Base-by-base conservation (phyloP, 352 stramenopile genomes). In the Pythium oligandrum region DNA sequence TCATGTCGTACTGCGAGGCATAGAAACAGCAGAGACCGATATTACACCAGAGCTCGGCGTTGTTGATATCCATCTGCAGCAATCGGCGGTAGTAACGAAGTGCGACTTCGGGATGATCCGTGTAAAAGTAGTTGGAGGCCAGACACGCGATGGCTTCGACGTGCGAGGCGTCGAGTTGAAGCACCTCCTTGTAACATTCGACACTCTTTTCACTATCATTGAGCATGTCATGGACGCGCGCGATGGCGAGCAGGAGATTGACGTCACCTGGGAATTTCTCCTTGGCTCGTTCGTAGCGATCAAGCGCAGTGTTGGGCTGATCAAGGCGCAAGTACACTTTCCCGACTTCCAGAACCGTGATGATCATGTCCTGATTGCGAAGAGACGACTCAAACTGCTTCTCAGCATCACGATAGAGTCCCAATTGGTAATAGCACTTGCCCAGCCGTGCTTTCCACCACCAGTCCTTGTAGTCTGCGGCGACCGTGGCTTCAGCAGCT, bases 281-380 rank as follows among this genome's bases (percentile, higher is more conserved):
- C 26, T 65, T 71, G 1, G 77, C 86, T 34, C 78, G 78, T 48
- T 81, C 72, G 54, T 97, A 94, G 17, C 86, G 66, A 32, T 96
- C 80, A 1, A 98, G 70, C 32, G 90, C 92, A 32, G 88, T 96
- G 55, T 96, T 97, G 31, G 93, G 93, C 61, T 97, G 88, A 56
- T 98, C 93, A n/a, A 98, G 70, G 3, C 88, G 73, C 55, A 97
- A 53, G 66, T 97, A 98, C n/a, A 98, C 90, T 56, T 98, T 98
- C n/a, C 86, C 75, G 6, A 98, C 70, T 62, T 97, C 93, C 17
- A 98, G 63, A 37, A 87, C 88, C 1, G 86, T 96, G 59, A 95
- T 75, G 6, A 97, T 69, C 82, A 96, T 96, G 32, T 83, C 70
- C 46, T 97, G 88, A 46, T 85, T 87, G 7, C 84, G 76, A 52